A percentile compares a stretch with the other conserved stretches of the same genome.
phyloP scores from a whole-genome alignment of 2,329 filamentous ascomycete genomes.

The Botrytis deweyae region DNA sequence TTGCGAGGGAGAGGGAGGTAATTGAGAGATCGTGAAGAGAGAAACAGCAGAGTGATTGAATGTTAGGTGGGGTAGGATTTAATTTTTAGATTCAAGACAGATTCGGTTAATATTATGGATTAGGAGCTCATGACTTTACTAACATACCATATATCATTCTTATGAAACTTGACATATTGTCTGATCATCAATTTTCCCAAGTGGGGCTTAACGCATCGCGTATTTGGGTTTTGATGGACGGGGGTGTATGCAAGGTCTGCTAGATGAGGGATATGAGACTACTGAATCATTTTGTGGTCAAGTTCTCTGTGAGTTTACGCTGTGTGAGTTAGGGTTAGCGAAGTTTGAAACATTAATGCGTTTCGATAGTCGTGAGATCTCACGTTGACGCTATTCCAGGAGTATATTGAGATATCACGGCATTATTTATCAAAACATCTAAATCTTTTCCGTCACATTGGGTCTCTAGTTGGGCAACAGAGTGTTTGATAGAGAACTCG shows the following conservation, averaged over 20 bases:
- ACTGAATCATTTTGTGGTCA: neutral
- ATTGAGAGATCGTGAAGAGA: neutral
- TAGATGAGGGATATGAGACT: too few relatives aligned
- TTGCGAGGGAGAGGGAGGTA: conserved; percentile 28
- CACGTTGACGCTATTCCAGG: neutral
- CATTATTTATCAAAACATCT: neutral
- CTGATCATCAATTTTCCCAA: neutral
- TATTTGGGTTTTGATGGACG: neutral
- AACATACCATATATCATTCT: neutral
- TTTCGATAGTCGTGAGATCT: neutral
- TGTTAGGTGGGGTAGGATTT: neutral
- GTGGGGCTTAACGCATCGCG: neutral
- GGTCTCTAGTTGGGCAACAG: neutral
- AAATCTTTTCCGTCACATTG: neutral
- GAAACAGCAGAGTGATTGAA: too few relatives aligned
- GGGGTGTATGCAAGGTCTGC: neutral
- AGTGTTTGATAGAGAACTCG: neutral
- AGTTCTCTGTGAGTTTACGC: neutral
- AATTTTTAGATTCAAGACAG: neutral
- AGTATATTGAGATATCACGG: neutral
- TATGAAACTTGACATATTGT: neutral
- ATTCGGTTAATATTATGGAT: neutral
- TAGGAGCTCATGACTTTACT: neutral
- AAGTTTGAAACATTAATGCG: too few relatives aligned
- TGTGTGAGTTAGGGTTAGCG: neutral